Conservation (phyloP, 1,139 yeast genomes). For the Lodderomyces theae region DNA sequence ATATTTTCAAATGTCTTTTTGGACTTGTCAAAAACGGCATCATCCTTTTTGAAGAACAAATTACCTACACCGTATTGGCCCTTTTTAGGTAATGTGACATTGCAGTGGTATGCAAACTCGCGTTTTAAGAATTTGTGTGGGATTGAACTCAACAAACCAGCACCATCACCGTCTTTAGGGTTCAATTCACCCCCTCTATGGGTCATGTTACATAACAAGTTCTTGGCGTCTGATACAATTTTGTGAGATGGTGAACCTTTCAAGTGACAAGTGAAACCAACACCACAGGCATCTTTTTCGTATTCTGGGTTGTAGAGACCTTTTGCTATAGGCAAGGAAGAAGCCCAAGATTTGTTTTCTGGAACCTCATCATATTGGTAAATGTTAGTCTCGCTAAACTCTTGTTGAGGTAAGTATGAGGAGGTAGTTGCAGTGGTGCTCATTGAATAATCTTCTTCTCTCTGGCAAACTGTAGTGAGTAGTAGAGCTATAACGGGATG, state of each 20-base stretch:
- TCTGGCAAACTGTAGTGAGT: not conserved
- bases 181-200: slow-evolving; percentile 98
- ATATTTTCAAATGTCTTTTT: slow-evolving; percentile 75
- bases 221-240: slow-evolving; percentile 86
- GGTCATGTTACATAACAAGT: slow-evolving; percentile 92
- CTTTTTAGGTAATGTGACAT: slow-evolving; percentile 60
- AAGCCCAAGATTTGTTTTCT: slow-evolving; percentile 88
- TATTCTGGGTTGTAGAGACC: slow-evolving; percentile 92
- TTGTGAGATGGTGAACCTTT: slow-evolving; percentile 87
- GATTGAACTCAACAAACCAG: slow-evolving; percentile 90
- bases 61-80: slow-evolving; percentile 97
- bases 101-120: slow-evolving; percentile 71
- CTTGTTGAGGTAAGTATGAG: slow-evolving; percentile 42
- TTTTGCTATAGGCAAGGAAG: slow-evolving; percentile 78
- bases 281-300: slow-evolving; percentile 98
- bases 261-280: slow-evolving; percentile 93
- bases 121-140: slow-evolving; percentile 84
- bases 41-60: slow-evolving; percentile 83
- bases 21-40: slow-evolving; percentile 61
- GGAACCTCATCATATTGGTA: slow-evolving; percentile 74
- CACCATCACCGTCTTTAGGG: slow-evolving; percentile 98
- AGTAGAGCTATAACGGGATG: too few species aligned
- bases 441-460: slow-evolving; percentile 8
- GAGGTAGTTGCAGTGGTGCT: slow-evolving; percentile 13
- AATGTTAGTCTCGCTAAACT: slow-evolving; percentile 35